A percentile compares a stretch with the other conserved stretches of the same genome.
Evolutionary conservation across 805 yeast species (phyloP).

Genomic region (Ogataea siamensis): DNA sequence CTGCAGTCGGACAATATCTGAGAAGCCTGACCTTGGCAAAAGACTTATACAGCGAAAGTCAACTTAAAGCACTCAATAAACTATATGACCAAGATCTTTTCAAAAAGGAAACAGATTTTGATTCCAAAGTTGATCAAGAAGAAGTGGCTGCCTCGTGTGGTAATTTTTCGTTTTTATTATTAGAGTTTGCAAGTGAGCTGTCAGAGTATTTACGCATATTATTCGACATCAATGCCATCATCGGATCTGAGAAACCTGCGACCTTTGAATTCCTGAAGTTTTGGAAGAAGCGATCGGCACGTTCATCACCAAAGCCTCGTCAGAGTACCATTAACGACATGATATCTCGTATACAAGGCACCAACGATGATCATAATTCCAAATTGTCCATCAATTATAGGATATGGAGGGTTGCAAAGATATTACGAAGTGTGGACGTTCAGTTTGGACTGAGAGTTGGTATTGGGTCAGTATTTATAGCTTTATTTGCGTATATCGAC

Average conservation of each 20-base stretch:
- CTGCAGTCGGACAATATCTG: slow-evolving; percentile 42
- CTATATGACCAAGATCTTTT: slow-evolving; percentile 58
- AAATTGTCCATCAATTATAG: slow-evolving; percentile 27
- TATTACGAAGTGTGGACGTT: slow-evolving; percentile 61
- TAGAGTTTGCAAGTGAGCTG: slow-evolving; percentile 61
- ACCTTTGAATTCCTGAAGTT: slow-evolving; percentile 54
- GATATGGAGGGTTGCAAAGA: slow-evolving; percentile 50
- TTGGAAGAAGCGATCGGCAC: slow-evolving; percentile 38
- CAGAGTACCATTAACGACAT: slow-evolving; percentile 36
- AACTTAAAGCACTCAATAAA: slow-evolving; percentile 53
- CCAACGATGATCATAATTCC: slow-evolving; percentile 9
- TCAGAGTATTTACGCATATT: slow-evolving; percentile 44
- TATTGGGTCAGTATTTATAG: slow-evolving; percentile 65
- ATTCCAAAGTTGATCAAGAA: slow-evolving; percentile 60
- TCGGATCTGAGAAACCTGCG: slow-evolving; percentile 14
- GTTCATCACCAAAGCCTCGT: neutral
- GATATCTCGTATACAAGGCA: slow-evolving; percentile 21
- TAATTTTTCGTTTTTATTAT: slow-evolving; percentile 65
- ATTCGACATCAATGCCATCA: slow-evolving; percentile 27
- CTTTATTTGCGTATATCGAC: slow-evolving; percentile 65
- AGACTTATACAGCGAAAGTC: slow-evolving; percentile 54
- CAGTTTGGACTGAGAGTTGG: slow-evolving; percentile 81
- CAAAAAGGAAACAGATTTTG: slow-evolving; percentile 36
- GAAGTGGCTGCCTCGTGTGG: slow-evolving; percentile 85
- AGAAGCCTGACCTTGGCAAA: slow-evolving; percentile 49